Evolutionary conservation across 495 filamentous ascomycete species (phyloP).

Genomic region (Neurospora africana): DNA sequence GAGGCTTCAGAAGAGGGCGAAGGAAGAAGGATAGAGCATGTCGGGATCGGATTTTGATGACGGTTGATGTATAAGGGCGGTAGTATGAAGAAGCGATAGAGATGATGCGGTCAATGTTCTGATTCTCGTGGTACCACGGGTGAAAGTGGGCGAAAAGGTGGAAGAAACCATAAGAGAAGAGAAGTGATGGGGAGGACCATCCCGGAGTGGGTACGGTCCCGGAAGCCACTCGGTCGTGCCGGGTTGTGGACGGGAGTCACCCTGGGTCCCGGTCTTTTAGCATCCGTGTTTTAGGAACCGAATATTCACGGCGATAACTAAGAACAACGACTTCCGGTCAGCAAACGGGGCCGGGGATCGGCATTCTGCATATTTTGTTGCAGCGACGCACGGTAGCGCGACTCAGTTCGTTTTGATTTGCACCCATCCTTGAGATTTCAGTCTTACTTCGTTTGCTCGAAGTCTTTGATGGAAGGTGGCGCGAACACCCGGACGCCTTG

Average conservation of each 20-base stretch:
- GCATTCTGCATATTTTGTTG: neutral
- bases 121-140: neutral
- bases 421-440: neutral
- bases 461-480: neutral
- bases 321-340: neutral
- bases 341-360: neutral
- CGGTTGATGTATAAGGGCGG: neutral
- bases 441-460: neutral
- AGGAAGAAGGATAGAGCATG: neutral
- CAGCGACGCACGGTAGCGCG: neutral
- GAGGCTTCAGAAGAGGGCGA: neutral
- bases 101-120: neutral
- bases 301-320: neutral
- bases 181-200: neutral
- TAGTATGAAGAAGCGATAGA: neutral
- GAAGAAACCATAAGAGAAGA: neutral
- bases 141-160: neutral
- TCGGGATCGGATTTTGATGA: neutral
- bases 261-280: neutral
- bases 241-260: neutral
- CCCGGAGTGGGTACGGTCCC: neutral
- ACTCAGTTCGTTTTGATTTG: neutral
- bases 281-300: neutral
- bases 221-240: neutral
- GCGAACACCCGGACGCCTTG: neutral